These are phyloP conservation scores for Capsella bursapastoris DNA, from an alignment of 345 rosid species.

Conservation along the genomic window DNA sequence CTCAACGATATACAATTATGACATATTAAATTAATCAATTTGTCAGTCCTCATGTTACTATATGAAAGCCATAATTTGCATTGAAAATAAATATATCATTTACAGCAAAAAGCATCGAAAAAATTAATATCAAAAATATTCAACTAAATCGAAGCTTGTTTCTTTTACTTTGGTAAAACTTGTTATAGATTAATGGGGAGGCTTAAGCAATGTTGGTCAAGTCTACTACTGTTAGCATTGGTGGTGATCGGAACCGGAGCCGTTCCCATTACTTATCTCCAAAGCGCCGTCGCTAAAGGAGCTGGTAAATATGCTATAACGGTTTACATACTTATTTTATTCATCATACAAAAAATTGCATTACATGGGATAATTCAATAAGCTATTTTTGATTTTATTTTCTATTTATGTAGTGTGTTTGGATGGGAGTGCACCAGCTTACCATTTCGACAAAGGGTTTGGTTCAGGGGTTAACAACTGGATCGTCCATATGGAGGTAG, in stretches of 20 bases:
- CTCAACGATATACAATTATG: neutral
- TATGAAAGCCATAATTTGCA: neutral
- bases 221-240: slow-evolving; percentile 36
- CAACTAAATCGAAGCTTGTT: neutral
- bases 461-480: slow-evolving; percentile 85
- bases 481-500: slow-evolving; percentile 85
- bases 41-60: neutral
- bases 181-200: slow-evolving; percentile 33
- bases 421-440: slow-evolving; percentile 98
- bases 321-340: neutral
- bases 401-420: slow-evolving; percentile 66
- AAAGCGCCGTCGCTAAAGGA: slow-evolving; percentile 79
- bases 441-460: slow-evolving; percentile 76
- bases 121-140: neutral
- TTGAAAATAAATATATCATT: neutral
- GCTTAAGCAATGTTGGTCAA: slow-evolving; percentile 41
- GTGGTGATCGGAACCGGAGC: slow-evolving; percentile 49
- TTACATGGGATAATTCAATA: neutral
- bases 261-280: slow-evolving; percentile 65
- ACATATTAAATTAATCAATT: neutral
- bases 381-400: neutral
- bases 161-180: neutral
- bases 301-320: slow-evolving; percentile 58
- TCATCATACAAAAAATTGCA: neutral
- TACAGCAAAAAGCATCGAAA: too few relatives aligned